Evolutionary conservation across 108 stramenopile species (phyloP).

Genomic region (Tribonema minus): DNA sequence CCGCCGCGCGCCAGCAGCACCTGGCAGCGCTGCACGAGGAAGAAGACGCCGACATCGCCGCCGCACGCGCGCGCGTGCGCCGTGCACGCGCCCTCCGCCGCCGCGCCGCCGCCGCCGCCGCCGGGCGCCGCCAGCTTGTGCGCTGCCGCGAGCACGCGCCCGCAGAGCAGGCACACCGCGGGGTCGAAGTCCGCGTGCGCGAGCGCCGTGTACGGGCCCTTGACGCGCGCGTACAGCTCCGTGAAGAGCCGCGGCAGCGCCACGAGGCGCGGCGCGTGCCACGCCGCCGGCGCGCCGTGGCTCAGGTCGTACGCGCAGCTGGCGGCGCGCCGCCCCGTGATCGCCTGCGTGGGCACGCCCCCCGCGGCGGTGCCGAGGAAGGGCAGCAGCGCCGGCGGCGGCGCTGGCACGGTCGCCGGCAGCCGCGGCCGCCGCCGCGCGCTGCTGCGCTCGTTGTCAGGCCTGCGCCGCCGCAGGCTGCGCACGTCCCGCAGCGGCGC

Average conservation of each 20-base stretch:
- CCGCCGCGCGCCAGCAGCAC: conserved; percentile 74
- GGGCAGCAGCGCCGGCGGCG: conserved; percentile 8
- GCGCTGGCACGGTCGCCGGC: too few species aligned
- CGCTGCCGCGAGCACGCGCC: neutral
- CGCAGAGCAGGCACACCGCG: conserved; percentile 31
- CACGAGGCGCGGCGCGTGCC: too few species aligned
- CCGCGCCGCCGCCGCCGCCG: conserved; percentile 38
- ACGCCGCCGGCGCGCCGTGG: too few species aligned
- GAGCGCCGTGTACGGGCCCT: conserved; percentile 8
- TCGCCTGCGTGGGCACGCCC: conserved; percentile 2
- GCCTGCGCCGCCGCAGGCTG: too few species aligned
- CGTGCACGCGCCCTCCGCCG: conserved; percentile 83
- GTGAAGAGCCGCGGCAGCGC: conserved; percentile 29
- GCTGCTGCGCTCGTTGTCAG: too few species aligned
- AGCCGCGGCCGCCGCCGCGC: too few species aligned
- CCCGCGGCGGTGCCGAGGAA: conserved; percentile 15
- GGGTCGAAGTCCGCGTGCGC: conserved; percentile 8
- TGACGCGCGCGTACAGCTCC: conserved; percentile 26
- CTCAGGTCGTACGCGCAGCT: conserved; percentile 20
- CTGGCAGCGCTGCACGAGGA: conserved; percentile 67
- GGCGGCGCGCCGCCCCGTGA: neutral
- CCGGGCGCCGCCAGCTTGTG: conserved; percentile 1
- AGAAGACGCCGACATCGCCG: conserved; percentile 80
- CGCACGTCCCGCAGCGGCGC: too few species aligned
- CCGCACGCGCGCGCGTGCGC: conserved; percentile 78